Evolutionary conservation across 2,329 filamentous ascomycete species (phyloP).

Genomic region (Chrysosporium queenslandicum): DNA sequence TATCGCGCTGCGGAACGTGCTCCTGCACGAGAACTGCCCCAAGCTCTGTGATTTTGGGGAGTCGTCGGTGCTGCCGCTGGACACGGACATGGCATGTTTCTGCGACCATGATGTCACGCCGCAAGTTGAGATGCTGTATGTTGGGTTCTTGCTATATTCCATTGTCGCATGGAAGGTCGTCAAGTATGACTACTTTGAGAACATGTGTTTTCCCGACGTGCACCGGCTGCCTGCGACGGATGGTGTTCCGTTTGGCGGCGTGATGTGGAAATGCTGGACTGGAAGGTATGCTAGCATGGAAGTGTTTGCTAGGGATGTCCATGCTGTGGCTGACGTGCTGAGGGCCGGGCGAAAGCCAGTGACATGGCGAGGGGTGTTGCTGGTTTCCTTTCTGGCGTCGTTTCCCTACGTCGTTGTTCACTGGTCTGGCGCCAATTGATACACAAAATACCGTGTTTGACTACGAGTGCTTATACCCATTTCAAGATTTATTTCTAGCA

Average conservation of each 20-base stretch:
- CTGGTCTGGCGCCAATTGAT: no score
- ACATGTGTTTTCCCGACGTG: constrained; percentile 2
- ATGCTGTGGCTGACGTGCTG: no score
- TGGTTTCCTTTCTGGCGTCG: no score
- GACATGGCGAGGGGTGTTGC: no score
- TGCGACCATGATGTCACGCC: not conserved
- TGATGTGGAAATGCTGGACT: constrained; percentile 13
- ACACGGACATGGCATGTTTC: constrained; percentile 8
- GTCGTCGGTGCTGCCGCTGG: constrained; percentile 5
- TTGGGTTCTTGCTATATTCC: constrained; percentile 6
- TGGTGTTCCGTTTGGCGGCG: constrained; percentile 9
- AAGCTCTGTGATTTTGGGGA: constrained; percentile 4
- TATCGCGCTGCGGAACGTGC: constrained; percentile 6
- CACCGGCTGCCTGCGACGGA: constrained; percentile 11
- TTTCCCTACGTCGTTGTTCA: no score
- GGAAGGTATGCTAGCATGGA: constrained; percentile 13
- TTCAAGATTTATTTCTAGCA: no score
- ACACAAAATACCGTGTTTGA: no score
- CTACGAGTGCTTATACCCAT: no score
- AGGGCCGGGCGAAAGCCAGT: no score
- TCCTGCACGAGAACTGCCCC: constrained; percentile 3
- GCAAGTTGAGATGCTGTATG: not conserved
- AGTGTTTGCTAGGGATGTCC: constrained; percentile 10
- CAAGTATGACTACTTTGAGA: constrained; percentile 12
- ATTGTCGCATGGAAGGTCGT: constrained; percentile 9